Base-by-base conservation (phyloP, 2,329 filamentous ascomycete genomes). In the Calonectria crousiana region DNA sequence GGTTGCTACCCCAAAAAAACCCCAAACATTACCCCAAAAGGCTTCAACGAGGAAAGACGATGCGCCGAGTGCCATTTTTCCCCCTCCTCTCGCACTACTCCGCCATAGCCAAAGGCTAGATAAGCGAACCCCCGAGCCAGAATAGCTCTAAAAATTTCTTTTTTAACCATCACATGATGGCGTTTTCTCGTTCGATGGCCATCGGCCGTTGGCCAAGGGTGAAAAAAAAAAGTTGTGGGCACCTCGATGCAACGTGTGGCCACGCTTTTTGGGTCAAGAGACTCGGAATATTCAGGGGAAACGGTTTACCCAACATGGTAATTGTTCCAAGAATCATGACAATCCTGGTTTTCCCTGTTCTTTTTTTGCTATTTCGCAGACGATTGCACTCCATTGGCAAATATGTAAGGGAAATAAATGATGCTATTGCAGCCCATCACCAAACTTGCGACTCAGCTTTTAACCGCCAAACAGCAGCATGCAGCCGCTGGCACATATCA, bases 171-270 rank as follows among this genome's bases (percentile, higher is more conserved):
- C 53, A 69, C 67, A 58, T 49, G 56, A 69, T 69, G 56, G 34
- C 34, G 34, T 62, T 20, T 20, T 13, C 56, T 64, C 32, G 38
- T 64, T 30, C 53, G 67, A 47, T 53, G 28, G 38, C 20, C 20
- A 34, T 20, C 13, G 34, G 41, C 53, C 28, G 32, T 69, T 62
- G 56, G 32, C 23, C 32, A 28, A 58, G 23, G 41, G 44, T 14
- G 18, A 26, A 20, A 52, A 47, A 58, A 47, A 58, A 47, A 58
- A 58, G 44, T 28, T 36, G 53, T 64, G 53, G 67, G 44, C 67
- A 58, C 67, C 18, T 38, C 47, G 53, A 64, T 69, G 67, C 67
- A 69, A 69, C 67, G 67, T 69, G 44, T 69, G 67, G 56, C 23
- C 56, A 23, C 67, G 23, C 23, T 16, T 47, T 44, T 69, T 34